Evolutionary conservation across 441 rosid species (phyloP), one percentile per base, ranked within the genome.

Genomic region (Raphanus hybrid): DNA sequence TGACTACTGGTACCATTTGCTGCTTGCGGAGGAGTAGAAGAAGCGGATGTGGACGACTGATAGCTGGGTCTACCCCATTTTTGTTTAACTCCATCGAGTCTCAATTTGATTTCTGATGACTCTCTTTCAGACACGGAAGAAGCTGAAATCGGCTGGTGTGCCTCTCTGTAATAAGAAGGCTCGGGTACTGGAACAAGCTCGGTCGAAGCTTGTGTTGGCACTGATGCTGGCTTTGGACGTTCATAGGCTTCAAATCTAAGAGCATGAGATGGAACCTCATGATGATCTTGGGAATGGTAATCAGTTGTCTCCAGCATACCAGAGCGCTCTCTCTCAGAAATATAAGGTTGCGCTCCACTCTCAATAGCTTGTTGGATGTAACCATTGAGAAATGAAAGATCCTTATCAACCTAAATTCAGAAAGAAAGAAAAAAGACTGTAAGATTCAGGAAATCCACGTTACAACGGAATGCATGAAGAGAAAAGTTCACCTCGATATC

Each of bases 241-340:
- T 96, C 98, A 74, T 94, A 92, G 48, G 99, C 99, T 86, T 93
- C 98, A 23, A 96, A 96, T 82, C 90, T 86, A 70, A 96, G 98
- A 84, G 91, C 82, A 61, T 93, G 98, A 63, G 87, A 68, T 72
- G 91, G 80, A 66, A 71, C 82, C 76, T 90, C 97, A 39, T 83
- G 91, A 50, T 84, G 91, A 58, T 88, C 91, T 69, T 86, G 90
- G 71, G 79, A 82, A 77, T 85, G 82, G 80, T 86, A 87, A 80
- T 83, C 84, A 73, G 86, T 85, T 15, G 82, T 67, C 76, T 85
- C 73, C 58, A 69, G 60, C 73, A 81, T 75, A 34, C 92, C 92
- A 26, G 81, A 84, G 15, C 98, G 93, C 45, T 87, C 91, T 58
- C 79, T 86, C 84, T 92, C 99, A 9, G 93, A 87, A 71, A 92